A percentile compares a stretch with the other conserved stretches of the same genome.
These are phyloP conservation scores for Lactarius trivialis DNA, from an alignment of 768 basidiomycete species.

Conservation along the genomic window DNA sequence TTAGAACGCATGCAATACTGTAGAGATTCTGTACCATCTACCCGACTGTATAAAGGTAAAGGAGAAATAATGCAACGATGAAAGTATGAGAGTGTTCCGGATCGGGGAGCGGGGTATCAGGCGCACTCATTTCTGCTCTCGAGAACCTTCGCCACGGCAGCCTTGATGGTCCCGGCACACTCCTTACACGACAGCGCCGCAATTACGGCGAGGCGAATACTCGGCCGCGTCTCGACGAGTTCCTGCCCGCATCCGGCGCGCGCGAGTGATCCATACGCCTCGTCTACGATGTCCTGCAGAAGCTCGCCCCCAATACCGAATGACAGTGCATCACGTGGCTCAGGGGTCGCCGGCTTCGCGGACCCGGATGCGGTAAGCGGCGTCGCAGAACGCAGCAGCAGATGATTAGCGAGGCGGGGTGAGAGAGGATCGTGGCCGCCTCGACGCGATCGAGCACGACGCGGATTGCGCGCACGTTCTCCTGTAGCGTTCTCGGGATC, in stretches of 20 bases:
- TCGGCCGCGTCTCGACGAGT: slow-evolving; percentile 70
- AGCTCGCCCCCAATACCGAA: slow-evolving; percentile 61
- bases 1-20: too few species aligned
- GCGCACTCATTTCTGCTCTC: slow-evolving; percentile 39
- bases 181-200: slow-evolving; percentile 83
- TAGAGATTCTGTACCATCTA: too few species aligned
- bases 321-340: slow-evolving; percentile 39
- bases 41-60: too few species aligned
- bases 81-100: too few species aligned
- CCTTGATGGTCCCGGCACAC: slow-evolving; percentile 28
- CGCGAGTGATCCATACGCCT: slow-evolving; percentile 80
- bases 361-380: slow-evolving; percentile 26
- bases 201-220: slow-evolving; percentile 76
- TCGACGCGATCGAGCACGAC: slow-evolving; percentile 74
- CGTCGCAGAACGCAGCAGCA: slow-evolving; percentile 47
- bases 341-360: slow-evolving; percentile 37
- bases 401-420: slow-evolving; percentile 80
- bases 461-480: slow-evolving; percentile 37
- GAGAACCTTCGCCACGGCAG: too few species aligned
- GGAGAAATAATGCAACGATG: too few species aligned
- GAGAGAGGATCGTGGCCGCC: slow-evolving; percentile 79
- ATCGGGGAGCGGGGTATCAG: slow-evolving; percentile 27
- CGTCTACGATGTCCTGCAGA: slow-evolving; percentile 91
- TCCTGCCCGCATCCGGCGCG: slow-evolving; percentile 53
- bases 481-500: too few species aligned